phyloP scores from a whole-genome alignment of 352 stramenopile species.

The Phytophthora pini region DNA sequence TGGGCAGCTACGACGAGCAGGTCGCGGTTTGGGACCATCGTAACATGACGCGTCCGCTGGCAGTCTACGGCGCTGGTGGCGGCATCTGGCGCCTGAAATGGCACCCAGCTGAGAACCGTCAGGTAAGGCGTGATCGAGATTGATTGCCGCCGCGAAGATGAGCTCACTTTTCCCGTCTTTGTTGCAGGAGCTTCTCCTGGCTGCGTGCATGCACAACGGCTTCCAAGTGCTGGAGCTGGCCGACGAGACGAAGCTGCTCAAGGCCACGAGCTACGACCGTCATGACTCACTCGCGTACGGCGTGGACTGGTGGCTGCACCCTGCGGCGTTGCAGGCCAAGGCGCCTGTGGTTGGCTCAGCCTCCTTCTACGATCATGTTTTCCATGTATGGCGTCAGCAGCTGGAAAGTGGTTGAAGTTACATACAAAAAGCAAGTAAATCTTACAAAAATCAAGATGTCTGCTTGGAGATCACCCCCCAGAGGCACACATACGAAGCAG shows the following conservation, averaged over 20 bases:
- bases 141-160: background rate
- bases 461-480: slow-evolving; percentile 16
- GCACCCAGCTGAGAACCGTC: slow-evolving; percentile 52
- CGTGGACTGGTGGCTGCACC: slow-evolving; percentile 81
- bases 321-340: slow-evolving; percentile 37
- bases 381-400: slow-evolving; percentile 67
- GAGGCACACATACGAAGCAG: background rate
- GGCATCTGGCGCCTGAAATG: slow-evolving; percentile 89
- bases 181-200: slow-evolving; percentile 67
- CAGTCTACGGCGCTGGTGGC: slow-evolving; percentile 56
- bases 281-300: slow-evolving; percentile 87
- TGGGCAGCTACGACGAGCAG: slow-evolving; percentile 88
- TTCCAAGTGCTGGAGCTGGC: slow-evolving; percentile 71
- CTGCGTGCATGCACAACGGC: slow-evolving; percentile 89
- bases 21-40: slow-evolving; percentile 82
- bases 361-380: slow-evolving; percentile 86
- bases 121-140: slow-evolving; percentile 40
- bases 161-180: slow-evolving; percentile 10
- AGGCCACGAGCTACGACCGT: slow-evolving; percentile 49
- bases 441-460: background rate
- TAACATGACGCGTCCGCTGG: slow-evolving; percentile 61
- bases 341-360: slow-evolving; percentile 69
- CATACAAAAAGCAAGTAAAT: slow-evolving; percentile 19
- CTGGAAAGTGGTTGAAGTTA: slow-evolving; percentile 27
- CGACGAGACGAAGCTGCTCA: slow-evolving; percentile 20